Conservation (phyloP, 2,329 filamentous ascomycete genomes). For the Exserohilum turcica region DNA sequence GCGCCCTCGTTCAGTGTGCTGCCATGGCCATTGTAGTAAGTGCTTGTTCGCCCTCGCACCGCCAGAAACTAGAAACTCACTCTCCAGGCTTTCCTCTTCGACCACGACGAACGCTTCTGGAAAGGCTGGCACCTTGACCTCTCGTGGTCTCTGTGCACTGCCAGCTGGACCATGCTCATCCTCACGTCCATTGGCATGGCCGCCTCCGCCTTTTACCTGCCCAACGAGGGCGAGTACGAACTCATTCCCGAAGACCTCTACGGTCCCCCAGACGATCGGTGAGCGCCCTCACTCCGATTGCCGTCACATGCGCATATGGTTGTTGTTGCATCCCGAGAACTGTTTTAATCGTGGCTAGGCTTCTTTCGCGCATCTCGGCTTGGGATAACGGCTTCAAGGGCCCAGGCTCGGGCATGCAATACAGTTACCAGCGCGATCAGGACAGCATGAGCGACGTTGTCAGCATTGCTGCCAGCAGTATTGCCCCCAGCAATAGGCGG, state of each 20-base stretch:
- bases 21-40: conserved; percentile 83
- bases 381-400: conserved; percentile 45
- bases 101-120: conserved; percentile 82
- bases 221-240: conserved; percentile 85
- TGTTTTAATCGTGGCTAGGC: conserved; percentile 35
- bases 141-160: conserved; percentile 73
- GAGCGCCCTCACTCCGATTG: conserved; percentile 16
- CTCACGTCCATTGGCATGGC: conserved; percentile 64
- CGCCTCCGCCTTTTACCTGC: conserved; percentile 70
- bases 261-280: conserved; percentile 43
- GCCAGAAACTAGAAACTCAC: conserved; percentile 11
- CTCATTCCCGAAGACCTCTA: conserved; percentile 60
- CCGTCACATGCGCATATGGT: not conserved
- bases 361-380: conserved; percentile 40
- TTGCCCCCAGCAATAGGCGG: conserved; percentile 14
- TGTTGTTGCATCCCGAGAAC: conserved; percentile 6
- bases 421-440: conserved; percentile 29
- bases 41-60: conserved; percentile 6
- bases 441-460: conserved; percentile 27
- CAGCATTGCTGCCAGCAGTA: conserved; percentile 14
- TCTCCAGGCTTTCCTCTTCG: conserved; percentile 76
- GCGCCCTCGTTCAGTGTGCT: conserved; percentile 72
- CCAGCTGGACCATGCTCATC: conserved; percentile 62
- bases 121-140: conserved; percentile 80
- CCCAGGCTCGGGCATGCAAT: conserved; percentile 20